A percentile compares a stretch with the other conserved stretches of the same genome.
These are phyloP conservation scores for Moniliophthora roreri DNA, from an alignment of 1,284 basidiomycete genomes.

Conservation along the genomic window DNA sequence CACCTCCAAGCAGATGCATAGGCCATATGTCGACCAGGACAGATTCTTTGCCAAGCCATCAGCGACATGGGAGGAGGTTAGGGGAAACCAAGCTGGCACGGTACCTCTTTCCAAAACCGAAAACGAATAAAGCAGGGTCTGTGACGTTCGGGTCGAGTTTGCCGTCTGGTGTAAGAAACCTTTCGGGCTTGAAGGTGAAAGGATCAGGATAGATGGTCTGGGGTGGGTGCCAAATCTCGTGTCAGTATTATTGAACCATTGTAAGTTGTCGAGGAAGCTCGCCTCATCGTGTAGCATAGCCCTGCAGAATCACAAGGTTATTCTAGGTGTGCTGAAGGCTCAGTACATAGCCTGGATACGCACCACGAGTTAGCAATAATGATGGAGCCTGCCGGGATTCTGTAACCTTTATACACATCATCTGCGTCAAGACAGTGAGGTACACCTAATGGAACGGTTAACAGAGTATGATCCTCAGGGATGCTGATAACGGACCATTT, in stretches of 20 bases:
- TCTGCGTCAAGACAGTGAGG: slow-evolving; percentile 23
- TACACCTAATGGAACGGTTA: slow-evolving; percentile 12
- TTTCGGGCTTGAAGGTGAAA: background rate
- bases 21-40: background rate
- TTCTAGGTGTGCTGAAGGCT: no score
- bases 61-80: no score
- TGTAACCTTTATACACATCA: slow-evolving; percentile 26
- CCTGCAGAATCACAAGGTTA: no score
- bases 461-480: background rate
- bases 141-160: slow-evolving; percentile 18
- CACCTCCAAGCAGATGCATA: background rate
- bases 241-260: background rate
- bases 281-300: background rate
- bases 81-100: no score
- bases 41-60: background rate
- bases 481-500: background rate
- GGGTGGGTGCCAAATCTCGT: background rate
- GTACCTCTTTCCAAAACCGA: slow-evolving; percentile 1
- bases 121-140: background rate
- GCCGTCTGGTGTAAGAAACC: slow-evolving; percentile 27
- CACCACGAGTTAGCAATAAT: background rate
- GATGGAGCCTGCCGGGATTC: slow-evolving; percentile 16
- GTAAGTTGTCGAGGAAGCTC: no score
- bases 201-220: background rate
- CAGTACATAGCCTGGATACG: no score